Percentiles rank a stretch among this genome's conserved stretches.
phyloP scores from a whole-genome alignment of 306 rosid genomes.

The Quercus berberidifolia region DNA sequence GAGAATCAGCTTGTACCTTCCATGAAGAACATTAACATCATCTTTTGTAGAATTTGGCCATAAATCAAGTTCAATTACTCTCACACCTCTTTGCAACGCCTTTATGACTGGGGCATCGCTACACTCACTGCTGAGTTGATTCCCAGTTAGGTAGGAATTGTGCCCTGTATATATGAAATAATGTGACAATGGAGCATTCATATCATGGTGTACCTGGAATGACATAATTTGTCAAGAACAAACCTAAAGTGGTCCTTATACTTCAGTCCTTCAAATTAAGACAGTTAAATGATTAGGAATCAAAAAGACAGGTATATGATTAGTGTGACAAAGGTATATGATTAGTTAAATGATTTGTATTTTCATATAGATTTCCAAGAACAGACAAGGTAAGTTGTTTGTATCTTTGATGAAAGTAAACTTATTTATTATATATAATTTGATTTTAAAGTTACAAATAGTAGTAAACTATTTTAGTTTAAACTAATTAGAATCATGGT shows the following conservation, averaged over 20 bases:
- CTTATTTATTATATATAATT: too few species aligned
- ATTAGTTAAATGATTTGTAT: too few species aligned
- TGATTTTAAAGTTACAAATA: too few species aligned
- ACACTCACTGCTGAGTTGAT: conserved; percentile 90
- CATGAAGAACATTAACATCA: conserved; percentile 76
- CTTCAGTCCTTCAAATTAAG: neutral
- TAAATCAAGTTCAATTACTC: conserved; percentile 82
- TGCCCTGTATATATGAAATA: conserved; percentile 98
- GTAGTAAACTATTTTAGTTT: too few species aligned
- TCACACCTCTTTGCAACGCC: conserved; percentile 63
- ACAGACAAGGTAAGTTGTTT: neutral
- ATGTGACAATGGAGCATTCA: conserved; percentile 88
- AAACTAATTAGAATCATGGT: too few species aligned
- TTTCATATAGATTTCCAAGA: neutral
- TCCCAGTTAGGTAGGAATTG: conserved; percentile 93
- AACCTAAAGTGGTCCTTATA: neutral
- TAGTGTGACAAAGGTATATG: neutral
- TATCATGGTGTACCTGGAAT: conserved; percentile 90
- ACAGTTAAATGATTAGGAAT: neutral
- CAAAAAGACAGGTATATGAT: neutral
- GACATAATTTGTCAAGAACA: conserved; percentile 26
- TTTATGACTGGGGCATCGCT: conserved; percentile 79
- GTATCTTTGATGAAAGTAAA: neutral
- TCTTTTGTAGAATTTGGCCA: conserved; percentile 86
- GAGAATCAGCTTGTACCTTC: conserved; percentile 54